Evolutionary conservation across 2,329 filamentous ascomycete species (phyloP).

Genomic region (Arthrobotrys iridis): DNA sequence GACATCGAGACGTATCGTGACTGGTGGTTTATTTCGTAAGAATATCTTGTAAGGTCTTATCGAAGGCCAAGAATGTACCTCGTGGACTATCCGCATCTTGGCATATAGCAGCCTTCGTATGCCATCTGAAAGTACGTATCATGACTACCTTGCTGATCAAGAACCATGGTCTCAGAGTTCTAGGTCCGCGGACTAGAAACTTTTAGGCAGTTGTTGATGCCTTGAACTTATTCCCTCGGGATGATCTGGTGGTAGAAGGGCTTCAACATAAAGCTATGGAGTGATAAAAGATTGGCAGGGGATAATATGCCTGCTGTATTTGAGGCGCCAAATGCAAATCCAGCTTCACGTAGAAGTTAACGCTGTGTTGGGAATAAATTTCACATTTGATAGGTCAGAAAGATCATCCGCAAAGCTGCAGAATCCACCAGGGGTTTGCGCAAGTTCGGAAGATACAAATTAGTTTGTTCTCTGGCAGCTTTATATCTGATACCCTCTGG

Average conservation of each 20-base stretch:
- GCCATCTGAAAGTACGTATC: background rate
- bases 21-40: background rate
- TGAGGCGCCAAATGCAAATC: constrained; percentile 14
- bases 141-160: background rate
- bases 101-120: constrained; percentile 34
- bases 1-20: background rate
- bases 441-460: too few relatives aligned
- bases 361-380: too few relatives aligned
- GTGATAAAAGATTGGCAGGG: background rate
- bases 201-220: constrained; percentile 28
- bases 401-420: too few relatives aligned
- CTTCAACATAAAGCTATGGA: background rate
- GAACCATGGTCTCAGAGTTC: constrained; percentile 21
- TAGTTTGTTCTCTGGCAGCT: background rate
- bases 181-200: background rate
- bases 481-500: background rate
- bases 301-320: background rate
- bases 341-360: background rate
- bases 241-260: background rate
- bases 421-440: background rate
- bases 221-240: background rate
- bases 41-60: background rate
- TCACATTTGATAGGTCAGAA: background rate
- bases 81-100: constrained; percentile 15
- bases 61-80: background rate